A percentile compares a stretch with the other conserved stretches of the same genome.
Evolutionary conservation across 768 basidiomycete species (phyloP).

Genomic region (Scleroderma citrinum): DNA sequence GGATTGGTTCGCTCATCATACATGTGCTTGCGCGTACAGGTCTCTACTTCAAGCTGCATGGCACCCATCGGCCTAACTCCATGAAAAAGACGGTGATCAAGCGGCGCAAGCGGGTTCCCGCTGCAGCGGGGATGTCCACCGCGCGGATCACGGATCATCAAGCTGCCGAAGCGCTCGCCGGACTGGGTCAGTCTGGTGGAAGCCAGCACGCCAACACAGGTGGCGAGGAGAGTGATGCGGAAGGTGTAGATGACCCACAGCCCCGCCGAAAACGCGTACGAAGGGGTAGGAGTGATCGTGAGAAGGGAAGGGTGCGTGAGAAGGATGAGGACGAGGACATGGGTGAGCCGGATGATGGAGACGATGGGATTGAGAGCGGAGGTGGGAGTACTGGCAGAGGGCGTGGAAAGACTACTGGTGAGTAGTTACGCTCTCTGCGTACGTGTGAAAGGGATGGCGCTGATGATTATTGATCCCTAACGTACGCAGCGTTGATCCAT

Average conservation of each 20-base stretch:
- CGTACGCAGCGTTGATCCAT: constrained; percentile 33
- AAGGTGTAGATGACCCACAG: constrained; percentile 35
- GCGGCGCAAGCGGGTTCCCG: constrained; percentile 93
- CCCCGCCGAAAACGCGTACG: constrained; percentile 57
- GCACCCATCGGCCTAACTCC: constrained; percentile 91
- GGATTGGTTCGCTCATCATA: constrained; percentile 8
- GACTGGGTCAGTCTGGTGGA: constrained; percentile 56
- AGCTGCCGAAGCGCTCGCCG: constrained; percentile 83
- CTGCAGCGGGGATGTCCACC: constrained; percentile 49
- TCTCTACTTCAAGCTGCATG: constrained; percentile 97
- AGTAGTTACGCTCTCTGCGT: not conserved
- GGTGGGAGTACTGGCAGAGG: constrained; percentile 20
- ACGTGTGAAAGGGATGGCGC: not conserved
- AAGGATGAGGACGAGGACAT: constrained; percentile 46
- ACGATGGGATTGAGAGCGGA: constrained; percentile 17
- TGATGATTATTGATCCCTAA: constrained; percentile 21
- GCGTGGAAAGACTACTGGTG: constrained; percentile 29
- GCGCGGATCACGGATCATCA: constrained; percentile 75
- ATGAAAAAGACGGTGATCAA: constrained; percentile 99
- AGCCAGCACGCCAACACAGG: constrained; percentile 31
- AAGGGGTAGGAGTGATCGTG: constrained; percentile 32
- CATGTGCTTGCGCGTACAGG: constrained; percentile 43
- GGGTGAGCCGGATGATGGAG: constrained; percentile 36
- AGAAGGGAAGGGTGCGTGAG: constrained; percentile 30
- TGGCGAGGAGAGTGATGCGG: constrained; percentile 38